phyloP scores from a whole-genome alignment of 1,139 yeast genomes.

The Eremothecium coryli region DNA sequence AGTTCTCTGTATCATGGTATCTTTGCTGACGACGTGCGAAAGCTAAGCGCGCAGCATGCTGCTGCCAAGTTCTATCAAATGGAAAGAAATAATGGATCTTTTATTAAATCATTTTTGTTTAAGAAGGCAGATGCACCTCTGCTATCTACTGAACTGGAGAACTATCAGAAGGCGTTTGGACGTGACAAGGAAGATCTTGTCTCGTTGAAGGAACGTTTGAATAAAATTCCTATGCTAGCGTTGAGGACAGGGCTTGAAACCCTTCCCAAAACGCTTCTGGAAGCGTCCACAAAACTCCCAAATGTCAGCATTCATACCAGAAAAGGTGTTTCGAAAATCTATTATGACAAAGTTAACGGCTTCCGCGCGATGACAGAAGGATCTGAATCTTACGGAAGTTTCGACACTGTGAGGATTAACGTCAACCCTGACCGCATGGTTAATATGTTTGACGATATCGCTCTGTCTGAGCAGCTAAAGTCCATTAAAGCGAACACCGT shows the following conservation, averaged over 20 bases:
- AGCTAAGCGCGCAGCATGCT: slow-evolving; percentile 56
- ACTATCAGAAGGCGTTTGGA: slow-evolving; percentile 24
- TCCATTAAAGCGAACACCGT: slow-evolving; percentile 45
- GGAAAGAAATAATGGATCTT: slow-evolving; percentile 55
- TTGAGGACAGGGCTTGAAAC: slow-evolving; percentile 46
- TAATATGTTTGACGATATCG: slow-evolving; percentile 14
- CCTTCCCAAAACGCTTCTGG: slow-evolving; percentile 38
- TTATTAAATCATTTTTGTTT: slow-evolving; percentile 32
- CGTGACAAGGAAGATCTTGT: slow-evolving; percentile 36
- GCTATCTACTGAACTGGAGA: slow-evolving; percentile 10
- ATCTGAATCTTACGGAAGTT: slow-evolving; percentile 11
- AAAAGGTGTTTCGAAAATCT: slow-evolving; percentile 17
- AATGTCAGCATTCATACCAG: slow-evolving; percentile 37
- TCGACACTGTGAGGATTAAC: slow-evolving; percentile 52
- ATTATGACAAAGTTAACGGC: too few relatives aligned
- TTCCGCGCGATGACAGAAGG: background rate
- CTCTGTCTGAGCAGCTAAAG: slow-evolving; percentile 23
- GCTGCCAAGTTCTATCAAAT: slow-evolving; percentile 43
- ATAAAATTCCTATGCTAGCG: slow-evolving; percentile 44
- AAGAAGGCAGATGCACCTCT: slow-evolving; percentile 6
- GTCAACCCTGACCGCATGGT: slow-evolving; percentile 37
- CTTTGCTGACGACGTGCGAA: slow-evolving; percentile 73
- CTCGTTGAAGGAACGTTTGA: slow-evolving; percentile 33
- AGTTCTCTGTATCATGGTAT: slow-evolving; percentile 86
- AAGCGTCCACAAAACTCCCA: slow-evolving; percentile 31